phyloP scores from a whole-genome alignment of 495 filamentous ascomycete genomes.

The Lepidopterella palustris region DNA sequence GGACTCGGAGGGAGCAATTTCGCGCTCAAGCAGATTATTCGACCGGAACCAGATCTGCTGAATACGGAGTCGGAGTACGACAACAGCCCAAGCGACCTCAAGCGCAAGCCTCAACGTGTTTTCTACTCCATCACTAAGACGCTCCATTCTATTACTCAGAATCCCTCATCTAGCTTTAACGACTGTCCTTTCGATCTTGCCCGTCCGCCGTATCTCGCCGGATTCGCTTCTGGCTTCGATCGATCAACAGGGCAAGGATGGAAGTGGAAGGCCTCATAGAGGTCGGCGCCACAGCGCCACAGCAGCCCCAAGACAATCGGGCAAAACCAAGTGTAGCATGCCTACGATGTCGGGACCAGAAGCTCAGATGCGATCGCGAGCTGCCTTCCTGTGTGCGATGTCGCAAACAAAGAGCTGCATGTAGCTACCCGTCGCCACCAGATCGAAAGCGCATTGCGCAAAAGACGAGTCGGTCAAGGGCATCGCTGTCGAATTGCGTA shows the following conservation, averaged over 20 bases:
- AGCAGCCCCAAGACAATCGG: neutral
- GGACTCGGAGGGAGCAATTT: neutral
- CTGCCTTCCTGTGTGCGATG: slow-evolving; percentile 5
- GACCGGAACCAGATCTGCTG: too few relatives aligned
- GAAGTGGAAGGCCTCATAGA: slow-evolving; percentile 1
- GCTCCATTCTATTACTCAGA: too few relatives aligned
- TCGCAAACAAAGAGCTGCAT: slow-evolving; percentile 2
- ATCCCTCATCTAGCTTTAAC: neutral
- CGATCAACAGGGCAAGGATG: neutral
- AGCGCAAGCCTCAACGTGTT: neutral
- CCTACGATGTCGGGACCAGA: slow-evolving; percentile 7
- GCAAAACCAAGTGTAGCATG: slow-evolving; percentile 1
- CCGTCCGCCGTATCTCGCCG: neutral
- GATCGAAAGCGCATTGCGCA: slow-evolving; percentile 5
- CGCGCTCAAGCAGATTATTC: neutral
- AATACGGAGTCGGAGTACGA: too few relatives aligned
- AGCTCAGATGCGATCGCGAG: slow-evolving; percentile 7
- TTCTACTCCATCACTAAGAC: too few relatives aligned
- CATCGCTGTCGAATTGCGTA: neutral
- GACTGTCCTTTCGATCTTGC: neutral
- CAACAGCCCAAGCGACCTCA: too few relatives aligned
- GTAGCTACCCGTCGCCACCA: slow-evolving; percentile 6
- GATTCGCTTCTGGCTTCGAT: neutral
- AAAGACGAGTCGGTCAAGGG: slow-evolving; percentile 1
- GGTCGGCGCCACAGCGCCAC: slow-evolving; percentile 2